A percentile compares a stretch with the other conserved stretches of the same genome.
Conservation (phyloP, 208 protist genomes). For the Phytomonas sp. region DNA sequence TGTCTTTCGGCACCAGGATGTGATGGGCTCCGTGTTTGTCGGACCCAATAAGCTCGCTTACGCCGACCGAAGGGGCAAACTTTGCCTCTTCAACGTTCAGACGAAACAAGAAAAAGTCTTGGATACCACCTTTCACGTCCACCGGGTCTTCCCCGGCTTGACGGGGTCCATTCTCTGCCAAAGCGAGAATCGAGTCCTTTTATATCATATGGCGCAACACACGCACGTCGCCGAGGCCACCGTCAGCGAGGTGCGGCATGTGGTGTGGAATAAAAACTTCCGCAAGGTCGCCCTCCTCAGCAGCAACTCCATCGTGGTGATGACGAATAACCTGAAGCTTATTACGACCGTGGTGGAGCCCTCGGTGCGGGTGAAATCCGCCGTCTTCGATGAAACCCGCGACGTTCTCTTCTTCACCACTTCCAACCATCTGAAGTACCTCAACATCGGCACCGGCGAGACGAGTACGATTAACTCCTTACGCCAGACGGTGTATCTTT, state of each 20-base stretch:
- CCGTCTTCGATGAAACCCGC: constrained; percentile 82
- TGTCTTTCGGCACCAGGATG: constrained; percentile 8
- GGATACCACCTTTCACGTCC: constrained; percentile 38
- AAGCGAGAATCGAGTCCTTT: constrained; percentile 76
- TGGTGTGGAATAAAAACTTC: constrained; percentile 92
- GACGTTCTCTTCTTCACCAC: constrained; percentile 98
- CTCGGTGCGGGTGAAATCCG: constrained; percentile 94
- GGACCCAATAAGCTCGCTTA: constrained; percentile 93
- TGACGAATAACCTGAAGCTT: constrained; percentile 85
- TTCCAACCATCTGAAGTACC: constrained; percentile 98
- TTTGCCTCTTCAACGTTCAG: constrained; percentile 83
- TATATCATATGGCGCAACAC: constrained; percentile 95
- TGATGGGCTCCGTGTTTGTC: constrained; percentile 90
- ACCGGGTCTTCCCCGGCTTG: constrained; percentile 69
- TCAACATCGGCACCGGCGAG: constrained; percentile 88
- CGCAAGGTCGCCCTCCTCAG: constrained; percentile 88
- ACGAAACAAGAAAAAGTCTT: constrained; percentile 77
- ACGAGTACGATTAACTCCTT: constrained; percentile 96
- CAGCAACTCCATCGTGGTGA: constrained; percentile 87
- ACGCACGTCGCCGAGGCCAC: constrained; percentile 53
- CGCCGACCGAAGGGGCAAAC: constrained; percentile 72
- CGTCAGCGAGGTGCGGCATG: constrained; percentile 81
- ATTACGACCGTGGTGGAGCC: constrained; percentile 89
- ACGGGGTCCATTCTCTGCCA: constrained; percentile 71
- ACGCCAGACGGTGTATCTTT: constrained; percentile 91